A percentile compares a stretch with the other conserved stretches of the same genome.
phyloP scores from a whole-genome alignment of 257 asterid species.

The Mentha longifolia region DNA sequence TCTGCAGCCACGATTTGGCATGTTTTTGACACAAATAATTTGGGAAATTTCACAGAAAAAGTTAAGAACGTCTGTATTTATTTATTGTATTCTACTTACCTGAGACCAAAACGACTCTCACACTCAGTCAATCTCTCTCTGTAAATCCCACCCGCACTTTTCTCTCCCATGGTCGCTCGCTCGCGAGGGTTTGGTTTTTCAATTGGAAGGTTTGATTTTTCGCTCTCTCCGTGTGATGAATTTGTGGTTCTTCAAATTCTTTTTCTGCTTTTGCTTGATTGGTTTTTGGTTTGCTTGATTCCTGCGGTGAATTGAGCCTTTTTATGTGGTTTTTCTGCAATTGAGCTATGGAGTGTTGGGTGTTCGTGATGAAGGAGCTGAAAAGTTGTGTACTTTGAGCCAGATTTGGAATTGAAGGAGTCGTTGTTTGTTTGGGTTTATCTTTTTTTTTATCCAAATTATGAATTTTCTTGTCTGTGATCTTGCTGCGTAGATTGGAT shows the following conservation, averaged over 20 bases:
- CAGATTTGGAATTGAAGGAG: constrained; percentile 31
- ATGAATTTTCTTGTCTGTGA: background rate
- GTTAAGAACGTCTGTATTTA: background rate
- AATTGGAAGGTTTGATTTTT: constrained; percentile 24
- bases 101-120: constrained; percentile 34
- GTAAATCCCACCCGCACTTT: constrained; percentile 19
- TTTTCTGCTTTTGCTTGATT: constrained; percentile 22
- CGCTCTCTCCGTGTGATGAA: background rate
- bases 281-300: constrained; percentile 11
- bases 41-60: background rate
- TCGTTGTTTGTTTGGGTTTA: background rate
- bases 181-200: constrained; percentile 27
- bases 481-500: constrained; percentile 7
- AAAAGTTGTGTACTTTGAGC: constrained; percentile 23
- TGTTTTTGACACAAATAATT: background rate
- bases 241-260: background rate
- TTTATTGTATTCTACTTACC: background rate
- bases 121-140: constrained; percentile 32
- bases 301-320: background rate
- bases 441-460: constrained; percentile 20
- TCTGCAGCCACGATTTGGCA: too few species aligned
- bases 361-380: constrained; percentile 21
- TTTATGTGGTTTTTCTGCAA: background rate
- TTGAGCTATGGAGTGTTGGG: constrained; percentile 33
- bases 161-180: constrained; percentile 27